Base-by-base conservation (phyloP, 192 early-diverging fungal genomes). In the Linnemannia zychae region DNA sequence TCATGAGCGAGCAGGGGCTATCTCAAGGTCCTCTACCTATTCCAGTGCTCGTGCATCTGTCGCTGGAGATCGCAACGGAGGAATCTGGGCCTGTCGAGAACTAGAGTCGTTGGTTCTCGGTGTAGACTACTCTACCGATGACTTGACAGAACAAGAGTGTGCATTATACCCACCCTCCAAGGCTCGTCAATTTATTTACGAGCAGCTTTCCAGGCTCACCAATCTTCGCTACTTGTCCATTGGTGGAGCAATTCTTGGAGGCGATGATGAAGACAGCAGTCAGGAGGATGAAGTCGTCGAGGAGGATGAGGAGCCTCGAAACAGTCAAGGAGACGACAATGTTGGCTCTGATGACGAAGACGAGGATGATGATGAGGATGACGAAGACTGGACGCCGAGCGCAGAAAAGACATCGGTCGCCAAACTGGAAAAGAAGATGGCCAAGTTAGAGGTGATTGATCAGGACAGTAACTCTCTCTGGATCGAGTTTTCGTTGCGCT, bases 151-250 rank as follows among this genome's bases (percentile, higher is more conserved):
- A 17, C 46, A 67, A 12, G 70, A 72, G 31, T 36, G 71, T 36
- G 38, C 48, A 1, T 48, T 82, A 5, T 82, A 48, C 33, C 60
- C 81, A 34, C 36, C 65, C 22, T 72, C 70, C 9, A 50, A 31
- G n/a, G 81, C 81, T 33, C 69, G 81, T 11, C 74, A 63, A 7
- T 82, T 82, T 37, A 48, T 82, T 31, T 82, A 77, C n/a, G 71
- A 82, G 13, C 81, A 82, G 46, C 36, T 82, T 2, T 76, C 75
- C 34, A 49, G 65, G 38, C 24, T 82, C 46, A 82, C 57, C 11
- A 72, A 73, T 5, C 60, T 82, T 16, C 71, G 63, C 57, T 72
- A 82, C 24, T 36, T 82, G 49, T 57, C 75, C 13, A 38, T 82
- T 9, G 66, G 34, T 6, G 81, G 68, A 11, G 6, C 46, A 37